Evolutionary conservation across 2,329 filamentous ascomycete species (phyloP).

Genomic region (Fusarium pininemorale): DNA sequence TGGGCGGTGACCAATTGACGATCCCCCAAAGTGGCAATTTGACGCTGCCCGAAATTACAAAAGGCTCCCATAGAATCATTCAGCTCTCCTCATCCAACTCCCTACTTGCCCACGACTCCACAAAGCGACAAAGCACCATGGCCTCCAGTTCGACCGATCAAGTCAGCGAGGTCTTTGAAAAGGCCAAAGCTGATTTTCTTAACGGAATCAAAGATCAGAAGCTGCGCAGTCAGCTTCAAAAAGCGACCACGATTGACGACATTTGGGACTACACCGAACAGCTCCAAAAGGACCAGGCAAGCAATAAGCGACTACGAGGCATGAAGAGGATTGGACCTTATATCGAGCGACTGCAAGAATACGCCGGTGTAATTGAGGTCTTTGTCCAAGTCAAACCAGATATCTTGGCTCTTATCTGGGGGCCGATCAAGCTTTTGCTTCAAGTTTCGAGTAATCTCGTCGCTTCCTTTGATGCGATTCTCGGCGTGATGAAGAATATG

Average conservation of each 20-base stretch:
- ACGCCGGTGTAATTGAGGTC: slow-evolving; percentile 1
- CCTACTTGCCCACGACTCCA: rapidly evolving
- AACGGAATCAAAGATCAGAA: not conserved
- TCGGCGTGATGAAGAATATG: not conserved
- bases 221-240: not conserved
- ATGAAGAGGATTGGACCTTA: not conserved
- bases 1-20: no score
- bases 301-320: not conserved
- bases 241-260: not conserved
- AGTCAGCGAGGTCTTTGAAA: not conserved
- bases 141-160: not conserved
- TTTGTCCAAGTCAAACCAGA: slow-evolving; percentile 14
- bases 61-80: no score
- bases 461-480: not conserved
- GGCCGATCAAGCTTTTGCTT: slow-evolving; percentile 2
- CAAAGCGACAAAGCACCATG: rapidly evolving
- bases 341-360: slow-evolving; percentile 18
- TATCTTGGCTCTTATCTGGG: slow-evolving; percentile 16
- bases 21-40: no score
- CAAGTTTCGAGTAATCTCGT: not conserved
- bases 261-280: not conserved
- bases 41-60: no score
- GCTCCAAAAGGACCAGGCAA: not conserved
- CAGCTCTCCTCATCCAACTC: rapidly evolving
- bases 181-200: not conserved